These are phyloP conservation scores for Acanthamoeba healyi DNA, from an alignment of 208 protist genomes.

Conservation along the genomic window DNA sequence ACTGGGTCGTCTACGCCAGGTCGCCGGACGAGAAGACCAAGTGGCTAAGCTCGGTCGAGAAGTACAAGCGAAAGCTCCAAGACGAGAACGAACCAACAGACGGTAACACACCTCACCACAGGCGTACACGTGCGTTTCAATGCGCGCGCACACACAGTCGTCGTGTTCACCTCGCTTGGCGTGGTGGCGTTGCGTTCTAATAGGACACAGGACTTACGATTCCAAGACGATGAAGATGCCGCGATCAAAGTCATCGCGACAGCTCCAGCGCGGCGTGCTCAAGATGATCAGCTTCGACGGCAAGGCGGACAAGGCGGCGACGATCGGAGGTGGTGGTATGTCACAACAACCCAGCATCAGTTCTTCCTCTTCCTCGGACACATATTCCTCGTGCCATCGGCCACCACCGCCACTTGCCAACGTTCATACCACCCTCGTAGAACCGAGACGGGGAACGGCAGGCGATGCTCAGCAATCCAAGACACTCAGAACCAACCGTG, in stretches of 20 bases:
- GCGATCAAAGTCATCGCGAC: not conserved
- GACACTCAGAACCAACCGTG: too few relatives aligned
- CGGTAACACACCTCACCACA: too few relatives aligned
- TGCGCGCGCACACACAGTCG: too few relatives aligned
- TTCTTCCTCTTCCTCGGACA: not conserved
- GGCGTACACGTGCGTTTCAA: too few relatives aligned
- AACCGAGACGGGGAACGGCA: too few relatives aligned
- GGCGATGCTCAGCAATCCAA: too few relatives aligned
- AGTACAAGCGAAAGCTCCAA: constrained; percentile 28
- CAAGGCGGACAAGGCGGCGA: not conserved
- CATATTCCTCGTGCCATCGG: too few relatives aligned
- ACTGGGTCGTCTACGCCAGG: constrained; percentile 27
- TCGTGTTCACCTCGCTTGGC: too few relatives aligned
- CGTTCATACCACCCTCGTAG: too few relatives aligned
- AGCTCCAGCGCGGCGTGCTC: not conserved
- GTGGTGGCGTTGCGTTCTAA: too few relatives aligned
- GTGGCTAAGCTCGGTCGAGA: constrained; percentile 19
- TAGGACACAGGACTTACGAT: not conserved
- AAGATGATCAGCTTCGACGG: not conserved
- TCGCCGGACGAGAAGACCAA: constrained; percentile 11
- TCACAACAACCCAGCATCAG: not conserved
- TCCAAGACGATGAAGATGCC: not conserved
- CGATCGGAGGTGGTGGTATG: not conserved
- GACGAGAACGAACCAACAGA: not conserved
- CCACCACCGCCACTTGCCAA: too few relatives aligned